These are phyloP conservation scores for Solanum boliviense DNA, from an alignment of 257 asterid genomes.

Conservation along the genomic window DNA sequence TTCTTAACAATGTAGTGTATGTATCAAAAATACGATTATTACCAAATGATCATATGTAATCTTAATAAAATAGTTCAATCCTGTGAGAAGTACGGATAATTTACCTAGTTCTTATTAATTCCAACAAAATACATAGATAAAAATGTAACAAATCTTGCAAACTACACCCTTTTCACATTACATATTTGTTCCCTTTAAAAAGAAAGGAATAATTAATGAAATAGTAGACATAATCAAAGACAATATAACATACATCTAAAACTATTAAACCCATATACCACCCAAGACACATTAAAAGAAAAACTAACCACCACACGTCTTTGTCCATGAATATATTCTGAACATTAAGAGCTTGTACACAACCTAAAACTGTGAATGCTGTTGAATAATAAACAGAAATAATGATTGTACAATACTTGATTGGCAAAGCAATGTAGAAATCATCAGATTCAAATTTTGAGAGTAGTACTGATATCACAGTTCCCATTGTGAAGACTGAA, in stretches of 20 bases:
- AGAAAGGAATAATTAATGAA: background rate
- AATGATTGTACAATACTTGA: background rate
- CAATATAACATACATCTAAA: background rate
- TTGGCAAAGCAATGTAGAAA: background rate
- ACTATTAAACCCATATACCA: background rate
- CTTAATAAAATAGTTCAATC: too few relatives aligned
- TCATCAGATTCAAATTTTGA: background rate
- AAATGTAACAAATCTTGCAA: too few relatives aligned
- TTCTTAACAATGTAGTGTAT: too few relatives aligned
- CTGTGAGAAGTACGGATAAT: too few relatives aligned
- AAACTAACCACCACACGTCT: background rate
- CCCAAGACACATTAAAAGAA: background rate
- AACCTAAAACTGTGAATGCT: background rate
- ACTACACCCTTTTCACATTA: background rate
- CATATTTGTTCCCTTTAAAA: background rate
- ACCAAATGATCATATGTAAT: too few relatives aligned
- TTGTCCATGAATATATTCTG: background rate
- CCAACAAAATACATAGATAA: too few relatives aligned
- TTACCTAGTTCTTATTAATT: too few relatives aligned
- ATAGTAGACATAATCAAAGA: background rate
- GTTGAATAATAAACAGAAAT: background rate
- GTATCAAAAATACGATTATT: too few relatives aligned
- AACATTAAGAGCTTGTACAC: background rate
- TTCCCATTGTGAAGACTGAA: background rate
- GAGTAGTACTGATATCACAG: background rate